Percentiles rank a stretch among this genome's conserved stretches.
These are phyloP conservation scores for Crinitomyces ghanaensis DNA, from an alignment of 805 yeast genomes.

Conservation along the genomic window DNA sequence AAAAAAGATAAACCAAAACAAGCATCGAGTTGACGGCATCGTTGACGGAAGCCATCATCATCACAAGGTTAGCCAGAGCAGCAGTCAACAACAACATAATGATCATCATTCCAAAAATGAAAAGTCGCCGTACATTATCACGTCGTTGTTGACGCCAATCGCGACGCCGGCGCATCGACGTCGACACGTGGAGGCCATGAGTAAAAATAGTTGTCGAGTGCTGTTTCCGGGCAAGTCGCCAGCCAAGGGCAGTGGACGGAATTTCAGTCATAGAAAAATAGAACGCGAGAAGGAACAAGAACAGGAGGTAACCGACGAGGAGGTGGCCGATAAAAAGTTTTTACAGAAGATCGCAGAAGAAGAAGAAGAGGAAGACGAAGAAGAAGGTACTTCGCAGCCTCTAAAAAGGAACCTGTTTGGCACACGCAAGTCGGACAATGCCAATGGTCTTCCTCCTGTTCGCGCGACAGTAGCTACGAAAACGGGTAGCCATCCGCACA, in stretches of 20 bases:
- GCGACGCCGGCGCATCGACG: slow-evolving; percentile 16
- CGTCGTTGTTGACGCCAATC: slow-evolving; percentile 16
- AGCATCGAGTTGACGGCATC: not conserved
- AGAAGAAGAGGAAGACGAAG: slow-evolving; percentile 3
- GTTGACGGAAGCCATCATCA: not conserved
- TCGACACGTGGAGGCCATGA: slow-evolving; percentile 4
- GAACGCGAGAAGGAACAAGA: slow-evolving; percentile 3
- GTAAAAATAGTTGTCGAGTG: slow-evolving; percentile 11
- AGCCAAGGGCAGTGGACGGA: slow-evolving; percentile 19
- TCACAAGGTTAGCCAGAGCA: too few relatives aligned
- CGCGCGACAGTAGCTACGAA: not conserved
- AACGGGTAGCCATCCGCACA: slow-evolving; percentile 16
- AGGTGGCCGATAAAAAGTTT: not conserved
- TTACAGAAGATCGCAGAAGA: too few relatives aligned
- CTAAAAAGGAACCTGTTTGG: too few relatives aligned
- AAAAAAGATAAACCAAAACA: too few relatives aligned
- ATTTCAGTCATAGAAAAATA: slow-evolving; percentile 2
- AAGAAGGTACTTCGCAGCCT: too few relatives aligned
- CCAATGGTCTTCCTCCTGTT: too few relatives aligned
- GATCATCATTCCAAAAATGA: not conserved
- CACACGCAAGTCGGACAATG: too few relatives aligned
- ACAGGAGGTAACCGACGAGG: not conserved
- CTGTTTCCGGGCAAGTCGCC: slow-evolving; percentile 18
- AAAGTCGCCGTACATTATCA: not conserved
- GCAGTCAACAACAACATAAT: too few relatives aligned